phyloP scores from a whole-genome alignment of 2,329 filamentous ascomycete species.

The Pyrenochaeta sp. region DNA sequence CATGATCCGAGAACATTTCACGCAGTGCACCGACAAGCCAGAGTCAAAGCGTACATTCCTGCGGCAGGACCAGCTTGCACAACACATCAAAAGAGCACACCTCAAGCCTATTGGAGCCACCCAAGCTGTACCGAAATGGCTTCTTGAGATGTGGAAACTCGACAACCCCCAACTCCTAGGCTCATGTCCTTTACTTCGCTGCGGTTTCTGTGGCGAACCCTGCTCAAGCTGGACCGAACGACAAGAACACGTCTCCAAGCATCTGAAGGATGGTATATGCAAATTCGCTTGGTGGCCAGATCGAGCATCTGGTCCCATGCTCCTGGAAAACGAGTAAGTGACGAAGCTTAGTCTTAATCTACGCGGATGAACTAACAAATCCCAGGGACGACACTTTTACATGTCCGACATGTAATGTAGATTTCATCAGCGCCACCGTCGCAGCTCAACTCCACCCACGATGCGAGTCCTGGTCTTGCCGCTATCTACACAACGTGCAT shows the following conservation, averaged over 20 bases:
- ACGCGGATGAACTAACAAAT: neutral
- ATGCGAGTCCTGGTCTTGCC: slow-evolving; percentile 5
- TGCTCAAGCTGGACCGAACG: slow-evolving; percentile 5
- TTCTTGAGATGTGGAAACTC: neutral
- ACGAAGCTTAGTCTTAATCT: neutral
- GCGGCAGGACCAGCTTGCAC: slow-evolving; percentile 9
- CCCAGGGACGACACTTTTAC: neutral
- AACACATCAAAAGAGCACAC: slow-evolving; percentile 11
- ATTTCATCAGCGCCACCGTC: neutral
- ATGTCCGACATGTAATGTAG: neutral
- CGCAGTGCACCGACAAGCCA: neutral
- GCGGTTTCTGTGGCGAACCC: slow-evolving; percentile 5
- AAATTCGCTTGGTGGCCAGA: slow-evolving; percentile 9
- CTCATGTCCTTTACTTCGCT: neutral
- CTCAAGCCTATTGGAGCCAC: neutral
- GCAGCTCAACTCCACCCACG: neutral
- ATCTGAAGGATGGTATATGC: neutral
- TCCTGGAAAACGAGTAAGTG: neutral
- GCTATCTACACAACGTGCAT: neutral
- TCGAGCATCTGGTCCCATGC: neutral
- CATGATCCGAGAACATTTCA: neutral
- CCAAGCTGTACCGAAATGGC: neutral
- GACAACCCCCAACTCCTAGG: neutral
- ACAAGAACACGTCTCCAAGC: slow-evolving; percentile 1
- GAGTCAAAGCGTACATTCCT: slow-evolving; percentile 8